Base-by-base conservation (phyloP, 306 rosid genomes). In the Arachis stenosperma region DNA sequence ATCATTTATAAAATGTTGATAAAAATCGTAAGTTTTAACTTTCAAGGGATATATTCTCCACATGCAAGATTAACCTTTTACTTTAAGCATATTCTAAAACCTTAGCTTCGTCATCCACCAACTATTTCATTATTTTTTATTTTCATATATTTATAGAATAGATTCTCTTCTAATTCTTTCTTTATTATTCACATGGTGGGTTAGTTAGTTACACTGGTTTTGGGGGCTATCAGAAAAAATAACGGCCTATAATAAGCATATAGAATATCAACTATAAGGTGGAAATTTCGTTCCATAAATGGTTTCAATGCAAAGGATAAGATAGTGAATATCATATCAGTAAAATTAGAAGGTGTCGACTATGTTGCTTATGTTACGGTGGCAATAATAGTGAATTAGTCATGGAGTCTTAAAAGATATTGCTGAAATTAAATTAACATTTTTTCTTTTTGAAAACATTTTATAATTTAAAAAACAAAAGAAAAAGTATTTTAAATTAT, bases 11-110 rank as follows among this genome's bases (percentile, higher is more conserved):
- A 6, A 64, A 10, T 43, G 37, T 65, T n/a, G 46, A 14, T 6
- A 67, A 13, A n/a, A 13, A n/a, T 37, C 3, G 36, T 50, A 51
- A 33, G 37, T 33, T 2, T 2, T 33, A 33, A 33, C 4, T 52
- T 37, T 39, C 17, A 54, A 62, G 62, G 54, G 17, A 69, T 69
- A 53, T 69, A 39, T 51, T 69, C 51, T 37, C 14, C 5, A 33
- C 52, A 33, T 4, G 37, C 37, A 69, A 67, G 17, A n/a, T 67
- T 10, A 51, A 40, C 52, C 74, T 61, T 37, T 61, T 4, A 61
- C 66, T 29, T 52, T 15, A 67, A 13, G 67, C 67, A 62, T 15
- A 40, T 40, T 22, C 51, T 14, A n/a, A 62, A 40, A n/a, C 47
- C 66, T 61, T 61, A 22, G 22, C 66, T 61, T 61, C 27, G 22